A percentile compares a stretch with the other conserved stretches of the same genome.
Evolutionary conservation across 257 asterid genomes (phyloP).

Genomic region (Solanum raphanifolium): DNA sequence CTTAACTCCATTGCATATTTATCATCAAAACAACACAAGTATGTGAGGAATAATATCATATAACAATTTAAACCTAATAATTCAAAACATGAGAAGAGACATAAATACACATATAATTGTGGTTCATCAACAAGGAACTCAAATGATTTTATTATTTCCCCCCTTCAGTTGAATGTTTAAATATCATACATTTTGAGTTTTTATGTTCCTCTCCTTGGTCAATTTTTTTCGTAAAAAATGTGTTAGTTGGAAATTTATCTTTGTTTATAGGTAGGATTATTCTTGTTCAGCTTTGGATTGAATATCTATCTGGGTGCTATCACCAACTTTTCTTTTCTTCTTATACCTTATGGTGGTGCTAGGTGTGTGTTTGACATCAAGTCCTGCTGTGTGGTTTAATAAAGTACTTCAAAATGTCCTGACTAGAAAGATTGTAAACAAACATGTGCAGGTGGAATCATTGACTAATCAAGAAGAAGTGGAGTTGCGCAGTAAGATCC

Average conservation of each 20-base stretch:
- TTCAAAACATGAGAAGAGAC: not conserved
- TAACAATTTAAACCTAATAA: not conserved
- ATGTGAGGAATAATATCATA: not conserved
- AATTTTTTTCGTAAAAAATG: not conserved
- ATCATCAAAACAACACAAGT: not conserved
- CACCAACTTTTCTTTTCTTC: not conserved
- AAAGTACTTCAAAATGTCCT: not conserved
- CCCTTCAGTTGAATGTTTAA: not conserved
- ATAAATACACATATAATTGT: not conserved
- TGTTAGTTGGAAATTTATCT: not conserved
- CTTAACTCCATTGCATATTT: not conserved
- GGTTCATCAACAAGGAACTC: not conserved
- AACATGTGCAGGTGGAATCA: slow-evolving; percentile 68
- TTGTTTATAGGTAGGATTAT: not conserved
- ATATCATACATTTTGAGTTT: not conserved
- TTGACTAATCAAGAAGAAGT: slow-evolving; percentile 89
- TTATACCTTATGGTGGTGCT: not conserved
- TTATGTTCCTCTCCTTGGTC: not conserved
- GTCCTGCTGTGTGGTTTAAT: not conserved
- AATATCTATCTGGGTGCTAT: not conserved
- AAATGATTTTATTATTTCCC: not conserved
- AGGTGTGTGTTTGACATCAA: not conserved
- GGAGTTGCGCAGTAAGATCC: slow-evolving; percentile 87
- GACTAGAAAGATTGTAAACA: not conserved
- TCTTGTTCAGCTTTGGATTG: not conserved